Percentiles rank a stretch among this genome's conserved stretches.
phyloP scores from a whole-genome alignment of 805 yeast genomes.

The Tetrapisispora taiwanensis region DNA sequence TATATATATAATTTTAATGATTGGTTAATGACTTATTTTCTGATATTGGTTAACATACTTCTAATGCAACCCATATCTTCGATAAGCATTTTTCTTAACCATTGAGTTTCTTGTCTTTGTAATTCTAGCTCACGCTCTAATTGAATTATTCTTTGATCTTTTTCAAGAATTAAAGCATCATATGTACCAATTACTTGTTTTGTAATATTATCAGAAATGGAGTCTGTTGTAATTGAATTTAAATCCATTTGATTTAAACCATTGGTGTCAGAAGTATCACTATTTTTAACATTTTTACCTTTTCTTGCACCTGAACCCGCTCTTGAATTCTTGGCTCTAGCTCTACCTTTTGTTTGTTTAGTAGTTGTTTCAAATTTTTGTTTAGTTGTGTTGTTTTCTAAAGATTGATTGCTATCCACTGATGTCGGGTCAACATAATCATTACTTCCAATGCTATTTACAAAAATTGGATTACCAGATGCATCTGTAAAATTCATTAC shows the following conservation, averaged over 20 bases:
- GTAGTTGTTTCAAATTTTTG: neutral
- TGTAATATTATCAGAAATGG: slow-evolving; percentile 8
- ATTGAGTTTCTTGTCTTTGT: slow-evolving; percentile 27
- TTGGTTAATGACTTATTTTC: slow-evolving; percentile 6
- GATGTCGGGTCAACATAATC: neutral
- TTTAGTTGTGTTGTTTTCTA: neutral
- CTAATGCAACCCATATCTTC: slow-evolving; percentile 30
- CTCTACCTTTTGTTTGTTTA: neutral
- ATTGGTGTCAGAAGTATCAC: neutral
- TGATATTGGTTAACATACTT: slow-evolving; percentile 21
- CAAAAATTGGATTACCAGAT: neutral
- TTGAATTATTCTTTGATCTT: slow-evolving; percentile 23
- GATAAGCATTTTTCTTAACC: slow-evolving; percentile 29
- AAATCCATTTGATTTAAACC: slow-evolving; percentile 1
- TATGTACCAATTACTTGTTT: slow-evolving; percentile 19
- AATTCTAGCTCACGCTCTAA: slow-evolving; percentile 25
- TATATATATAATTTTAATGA: no score
- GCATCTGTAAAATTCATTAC: neutral
- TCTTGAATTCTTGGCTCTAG: neutral
- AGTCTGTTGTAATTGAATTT: neutral
- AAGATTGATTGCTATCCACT: slow-evolving; percentile 1
- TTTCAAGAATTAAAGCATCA: slow-evolving; percentile 21
- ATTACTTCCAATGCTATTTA: neutral
- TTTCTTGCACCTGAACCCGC: neutral
- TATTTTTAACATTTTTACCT: neutral